Evolutionary conservation across 148 eudicot genomes (phyloP), one percentile per base, ranked within the genome.

Genomic region (Diospyros lotus): DNA sequence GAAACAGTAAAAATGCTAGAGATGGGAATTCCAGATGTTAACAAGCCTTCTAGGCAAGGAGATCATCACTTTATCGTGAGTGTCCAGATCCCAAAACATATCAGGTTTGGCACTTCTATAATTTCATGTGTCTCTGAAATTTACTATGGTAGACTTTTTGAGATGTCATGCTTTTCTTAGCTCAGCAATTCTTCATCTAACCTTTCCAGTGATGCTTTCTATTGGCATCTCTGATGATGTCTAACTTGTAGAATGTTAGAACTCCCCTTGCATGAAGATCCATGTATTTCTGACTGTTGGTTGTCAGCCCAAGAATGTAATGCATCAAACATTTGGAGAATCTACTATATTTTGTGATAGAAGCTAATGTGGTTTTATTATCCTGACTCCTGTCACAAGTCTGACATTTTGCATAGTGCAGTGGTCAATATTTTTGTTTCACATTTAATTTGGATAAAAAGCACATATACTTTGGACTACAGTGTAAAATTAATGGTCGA

Each of bases 1-100:
- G 91, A 91, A 17, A 87, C 72, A 42, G 78, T 94, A 63, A 86
- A 84, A 78, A 78, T 94, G 82, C 72, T 82, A 46, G 39, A 71
- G 13, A 86, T 91, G 93, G 98, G 98, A 75, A 85, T 94, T 78
- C 97, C 98, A 73, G 83, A 90, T 58, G 72, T 79, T 44, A 86
- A 85, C 64, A 83, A 81, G 58, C 88, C 79, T 65, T 90, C 86
- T 73, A 75, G 66, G 59, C 84, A 95, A 75, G 98, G 98, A 38
- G 91, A 91, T 85, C 98, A 94, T 85, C 82, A 87, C 53, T 91
- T 94, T 74, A 73, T 85, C 68, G 95, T 91, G 73, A 87, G 85
- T 62, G 88, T 94, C 68, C 82, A 74, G 75, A 90, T 94, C 73
- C 98, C 98, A 38, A 87, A 84, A 79, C 59, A 65, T 70, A 75